These are phyloP conservation scores for Silene uniflora DNA, from an alignment of 148 eudicot species.

Conservation along the genomic window DNA sequence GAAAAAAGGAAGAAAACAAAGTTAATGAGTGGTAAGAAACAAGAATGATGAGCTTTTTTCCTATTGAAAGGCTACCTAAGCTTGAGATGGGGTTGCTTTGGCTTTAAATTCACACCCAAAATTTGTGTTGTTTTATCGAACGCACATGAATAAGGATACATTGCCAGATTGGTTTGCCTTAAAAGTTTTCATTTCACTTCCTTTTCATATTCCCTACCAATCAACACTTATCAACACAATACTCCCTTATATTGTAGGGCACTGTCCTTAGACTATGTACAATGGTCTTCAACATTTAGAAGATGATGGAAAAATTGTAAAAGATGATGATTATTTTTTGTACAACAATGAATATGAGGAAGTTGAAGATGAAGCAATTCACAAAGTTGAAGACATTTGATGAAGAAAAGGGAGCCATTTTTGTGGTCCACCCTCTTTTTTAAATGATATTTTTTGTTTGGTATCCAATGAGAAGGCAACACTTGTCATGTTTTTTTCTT, in stretches of 20 bases:
- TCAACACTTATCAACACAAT: not conserved
- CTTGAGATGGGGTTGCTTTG: slow-evolving; percentile 14
- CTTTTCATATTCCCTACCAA: slow-evolving; percentile 23
- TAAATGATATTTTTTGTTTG: too few species aligned
- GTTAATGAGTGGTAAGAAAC: not conserved
- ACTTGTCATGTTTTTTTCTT: too few species aligned
- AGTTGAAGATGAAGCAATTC: too few species aligned
- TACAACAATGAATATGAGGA: too few species aligned
- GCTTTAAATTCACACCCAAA: slow-evolving; percentile 18
- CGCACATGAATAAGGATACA: slow-evolving; percentile 37
- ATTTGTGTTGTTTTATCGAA: slow-evolving; percentile 20
- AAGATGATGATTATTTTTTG: too few species aligned
- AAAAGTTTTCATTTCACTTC: slow-evolving; percentile 19
- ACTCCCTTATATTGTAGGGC: slow-evolving; percentile 9
- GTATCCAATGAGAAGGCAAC: too few species aligned
- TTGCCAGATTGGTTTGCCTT: slow-evolving; percentile 31
- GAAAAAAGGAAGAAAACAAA: not conserved
- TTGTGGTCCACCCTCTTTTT: too few species aligned
- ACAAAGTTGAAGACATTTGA: too few species aligned
- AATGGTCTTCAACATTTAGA: too few species aligned
- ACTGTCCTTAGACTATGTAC: too few species aligned
- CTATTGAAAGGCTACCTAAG: slow-evolving; percentile 12
- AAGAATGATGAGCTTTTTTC: not conserved
- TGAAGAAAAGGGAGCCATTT: too few species aligned
- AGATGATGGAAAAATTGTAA: too few species aligned